Evolutionary conservation across 495 filamentous ascomycete species (phyloP).

Genomic region (Aspergillus homomorphus): DNA sequence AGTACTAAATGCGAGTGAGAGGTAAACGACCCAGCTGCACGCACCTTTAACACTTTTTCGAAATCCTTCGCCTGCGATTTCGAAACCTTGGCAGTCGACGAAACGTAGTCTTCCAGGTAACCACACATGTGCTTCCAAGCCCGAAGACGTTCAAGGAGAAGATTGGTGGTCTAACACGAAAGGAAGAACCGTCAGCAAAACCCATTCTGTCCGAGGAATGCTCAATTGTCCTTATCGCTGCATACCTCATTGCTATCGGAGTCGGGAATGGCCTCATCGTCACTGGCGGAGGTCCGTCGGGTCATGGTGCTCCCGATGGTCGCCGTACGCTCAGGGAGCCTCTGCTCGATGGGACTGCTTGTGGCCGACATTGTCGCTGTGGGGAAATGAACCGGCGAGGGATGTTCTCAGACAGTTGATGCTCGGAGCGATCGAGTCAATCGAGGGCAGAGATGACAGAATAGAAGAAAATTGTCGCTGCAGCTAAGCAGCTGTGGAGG

Average conservation of each 20-base stretch:
- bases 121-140: constrained; percentile 94
- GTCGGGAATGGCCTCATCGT: constrained; percentile 69
- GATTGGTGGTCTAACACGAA: constrained; percentile 58
- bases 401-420: neutral
- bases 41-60: constrained; percentile 86
- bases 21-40: constrained; percentile 7
- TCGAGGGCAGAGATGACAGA: neutral
- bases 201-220: neutral
- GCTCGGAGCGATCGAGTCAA: neutral
- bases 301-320: constrained; percentile 51
- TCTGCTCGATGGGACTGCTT: constrained; percentile 35
- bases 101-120: constrained; percentile 87
- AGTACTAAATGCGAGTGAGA: neutral
- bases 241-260: constrained; percentile 74
- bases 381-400: neutral
- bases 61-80: constrained; percentile 88
- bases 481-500: neutral
- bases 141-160: constrained; percentile 79
- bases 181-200: neutral
- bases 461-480: neutral
- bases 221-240: constrained; percentile 4
- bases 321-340: constrained; percentile 55
- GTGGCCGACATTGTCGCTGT: constrained; percentile 31
- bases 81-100: constrained; percentile 76
- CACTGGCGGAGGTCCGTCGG: constrained; percentile 39